Evolutionary conservation across 2,329 filamentous ascomycete genomes (phyloP).

Genomic region (Beauveria scarabaeidicola): DNA sequence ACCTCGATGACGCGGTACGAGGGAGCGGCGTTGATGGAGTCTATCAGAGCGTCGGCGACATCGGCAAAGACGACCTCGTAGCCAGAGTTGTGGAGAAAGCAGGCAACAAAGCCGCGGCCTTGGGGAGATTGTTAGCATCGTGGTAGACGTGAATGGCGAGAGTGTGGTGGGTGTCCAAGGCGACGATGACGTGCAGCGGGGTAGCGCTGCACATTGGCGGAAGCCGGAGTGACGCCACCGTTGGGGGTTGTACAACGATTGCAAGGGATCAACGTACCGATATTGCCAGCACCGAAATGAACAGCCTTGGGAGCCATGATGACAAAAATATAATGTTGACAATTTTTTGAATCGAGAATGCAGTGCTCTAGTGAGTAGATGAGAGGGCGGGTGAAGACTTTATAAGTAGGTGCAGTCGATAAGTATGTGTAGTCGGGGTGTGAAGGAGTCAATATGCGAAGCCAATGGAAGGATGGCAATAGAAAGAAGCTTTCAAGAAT

Average conservation of each 20-base stretch:
- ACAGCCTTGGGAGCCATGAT: conserved; percentile 56
- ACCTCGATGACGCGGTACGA: conserved; percentile 93
- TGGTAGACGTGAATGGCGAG: background rate
- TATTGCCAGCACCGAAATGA: conserved; percentile 82
- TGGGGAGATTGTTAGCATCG: background rate
- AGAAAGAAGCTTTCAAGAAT: background rate
- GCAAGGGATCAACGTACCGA: conserved; percentile 41
- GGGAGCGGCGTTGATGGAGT: conserved; percentile 63
- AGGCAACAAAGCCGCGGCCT: conserved; percentile 75
- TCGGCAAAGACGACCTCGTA: conserved; percentile 97
- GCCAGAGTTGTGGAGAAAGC: conserved; percentile 88
- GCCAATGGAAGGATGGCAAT: conserved; percentile 8
- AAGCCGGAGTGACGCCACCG: conserved; percentile 2
- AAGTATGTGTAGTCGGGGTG: background rate
- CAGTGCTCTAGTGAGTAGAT: background rate
- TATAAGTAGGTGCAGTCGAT: background rate
- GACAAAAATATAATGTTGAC: conserved; percentile 14
- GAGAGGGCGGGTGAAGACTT: background rate
- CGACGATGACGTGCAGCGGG: conserved; percentile 6
- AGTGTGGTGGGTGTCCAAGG: background rate
- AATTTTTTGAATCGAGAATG: background rate
- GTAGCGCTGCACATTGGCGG: background rate
- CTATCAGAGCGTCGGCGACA: conserved; percentile 77
- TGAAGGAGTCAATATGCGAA: background rate
- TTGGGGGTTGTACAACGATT: background rate